These are phyloP conservation scores for Tylopilus balloui DNA, from an alignment of 768 basidiomycete genomes.

Conservation along the genomic window DNA sequence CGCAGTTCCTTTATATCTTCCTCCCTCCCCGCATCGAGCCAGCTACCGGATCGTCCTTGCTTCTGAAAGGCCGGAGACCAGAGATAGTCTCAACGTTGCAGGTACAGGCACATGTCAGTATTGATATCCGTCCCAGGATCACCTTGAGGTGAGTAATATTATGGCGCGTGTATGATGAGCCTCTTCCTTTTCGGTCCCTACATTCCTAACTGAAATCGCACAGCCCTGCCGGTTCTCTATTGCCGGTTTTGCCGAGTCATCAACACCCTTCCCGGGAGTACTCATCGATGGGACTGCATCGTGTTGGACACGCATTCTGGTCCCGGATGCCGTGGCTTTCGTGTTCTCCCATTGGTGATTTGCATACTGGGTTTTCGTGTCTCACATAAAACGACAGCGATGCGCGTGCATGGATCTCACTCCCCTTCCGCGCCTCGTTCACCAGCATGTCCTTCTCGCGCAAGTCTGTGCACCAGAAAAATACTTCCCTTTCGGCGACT, in stretches of 20 bases:
- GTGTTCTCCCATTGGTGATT: background rate
- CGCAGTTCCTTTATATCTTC: too few relatives aligned
- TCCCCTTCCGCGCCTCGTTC: background rate
- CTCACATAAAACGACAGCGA: conserved; percentile 16
- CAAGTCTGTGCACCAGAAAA: conserved; percentile 8
- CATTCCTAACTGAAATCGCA: background rate
- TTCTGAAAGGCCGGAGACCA: background rate
- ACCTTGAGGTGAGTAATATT: conserved; percentile 3
- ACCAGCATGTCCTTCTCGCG: conserved; percentile 20
- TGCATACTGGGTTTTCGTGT: background rate
- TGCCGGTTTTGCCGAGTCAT: conserved; percentile 10
- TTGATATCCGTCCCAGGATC: conserved; percentile 13
- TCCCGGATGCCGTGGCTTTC: conserved; percentile 5
- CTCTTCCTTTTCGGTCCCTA: background rate
- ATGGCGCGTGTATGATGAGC: background rate
- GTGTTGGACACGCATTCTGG: conserved; percentile 6
- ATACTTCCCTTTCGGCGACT: background rate
- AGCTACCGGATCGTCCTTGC: too few relatives aligned
- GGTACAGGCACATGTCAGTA: too few relatives aligned
- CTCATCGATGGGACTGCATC: conserved; percentile 14
- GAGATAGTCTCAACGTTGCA: background rate
- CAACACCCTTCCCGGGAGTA: background rate
- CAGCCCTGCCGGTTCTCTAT: background rate
- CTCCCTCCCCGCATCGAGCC: too few relatives aligned
- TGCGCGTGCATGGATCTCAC: background rate